These are phyloP conservation scores for Monosporascus cannonballus DNA, from an alignment of 2,329 filamentous ascomycete genomes.

Conservation along the genomic window DNA sequence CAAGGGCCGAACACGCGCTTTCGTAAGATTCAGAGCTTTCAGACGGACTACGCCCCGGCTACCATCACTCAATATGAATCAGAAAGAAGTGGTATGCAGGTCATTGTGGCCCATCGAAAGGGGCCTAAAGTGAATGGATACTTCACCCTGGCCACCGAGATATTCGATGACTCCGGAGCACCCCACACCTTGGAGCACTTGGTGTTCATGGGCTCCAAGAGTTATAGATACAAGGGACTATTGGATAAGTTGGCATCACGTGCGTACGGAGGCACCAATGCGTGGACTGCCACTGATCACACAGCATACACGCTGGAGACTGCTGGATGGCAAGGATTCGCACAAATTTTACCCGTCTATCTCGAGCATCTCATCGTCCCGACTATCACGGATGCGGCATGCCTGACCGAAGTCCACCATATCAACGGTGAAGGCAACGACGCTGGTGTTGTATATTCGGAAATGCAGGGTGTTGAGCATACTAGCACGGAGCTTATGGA, in stretches of 20 bases:
- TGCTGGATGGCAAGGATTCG: conserved; percentile 94
- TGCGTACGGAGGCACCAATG: conserved; percentile 90
- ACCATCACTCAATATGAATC: conserved; percentile 95
- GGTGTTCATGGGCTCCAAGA: conserved; percentile 86
- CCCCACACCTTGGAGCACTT: conserved; percentile 82
- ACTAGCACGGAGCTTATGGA: conserved; percentile 82
- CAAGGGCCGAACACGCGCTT: conserved; percentile 55
- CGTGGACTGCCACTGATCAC: conserved; percentile 94
- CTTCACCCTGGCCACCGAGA: conserved; percentile 93
- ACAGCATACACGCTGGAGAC: conserved; percentile 94
- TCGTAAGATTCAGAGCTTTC: conserved; percentile 77
- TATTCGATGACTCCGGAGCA: conserved; percentile 92
- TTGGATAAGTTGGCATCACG: conserved; percentile 90
- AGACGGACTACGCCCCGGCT: conserved; percentile 83
- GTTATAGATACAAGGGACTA: conserved; percentile 89
- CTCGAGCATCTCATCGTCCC: conserved; percentile 90
- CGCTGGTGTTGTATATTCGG: conserved; percentile 94
- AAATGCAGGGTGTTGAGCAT: conserved; percentile 96
- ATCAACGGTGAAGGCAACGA: conserved; percentile 90
- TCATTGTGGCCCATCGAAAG: conserved; percentile 84
- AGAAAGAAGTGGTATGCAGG: conserved; percentile 86
- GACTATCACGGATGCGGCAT: conserved; percentile 85
- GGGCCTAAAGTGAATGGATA: conserved; percentile 95
- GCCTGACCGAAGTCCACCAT: conserved; percentile 94
- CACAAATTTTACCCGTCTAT: conserved; percentile 89